A percentile compares a stretch with the other conserved stretches of the same genome.
phyloP scores from a whole-genome alignment of 495 filamentous ascomycete species.

The Aspergillus sclerotioniger region DNA sequence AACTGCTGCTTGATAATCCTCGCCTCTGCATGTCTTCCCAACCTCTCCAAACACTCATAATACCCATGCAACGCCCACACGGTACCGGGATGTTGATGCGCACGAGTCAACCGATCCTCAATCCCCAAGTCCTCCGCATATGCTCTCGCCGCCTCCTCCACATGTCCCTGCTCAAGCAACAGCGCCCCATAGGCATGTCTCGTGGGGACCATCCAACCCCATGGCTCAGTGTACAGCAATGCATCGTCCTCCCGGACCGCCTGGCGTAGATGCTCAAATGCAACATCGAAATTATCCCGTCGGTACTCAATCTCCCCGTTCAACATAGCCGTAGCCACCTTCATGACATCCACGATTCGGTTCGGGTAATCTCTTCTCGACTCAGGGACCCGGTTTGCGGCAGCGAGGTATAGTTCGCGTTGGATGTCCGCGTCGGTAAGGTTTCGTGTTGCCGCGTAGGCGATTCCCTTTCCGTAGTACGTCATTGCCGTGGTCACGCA shows the following conservation, averaged over 20 bases:
- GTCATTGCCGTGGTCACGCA: constrained; percentile 54
- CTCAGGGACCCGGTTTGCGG: not conserved
- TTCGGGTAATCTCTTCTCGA: constrained; percentile 18
- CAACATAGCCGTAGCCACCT: constrained; percentile 59
- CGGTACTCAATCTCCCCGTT: constrained; percentile 68
- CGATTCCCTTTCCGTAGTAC: constrained; percentile 59
- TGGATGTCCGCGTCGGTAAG: constrained; percentile 2
- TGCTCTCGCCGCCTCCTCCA: not conserved
- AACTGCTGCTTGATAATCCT: not conserved
- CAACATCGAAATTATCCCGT: constrained; percentile 48
- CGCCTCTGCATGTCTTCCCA: not conserved
- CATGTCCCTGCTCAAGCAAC: not conserved
- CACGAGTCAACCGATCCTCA: constrained; percentile 3
- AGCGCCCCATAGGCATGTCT: not conserved
- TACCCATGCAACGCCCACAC: constrained; percentile 7
- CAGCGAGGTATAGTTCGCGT: not conserved
- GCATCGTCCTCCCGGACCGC: not conserved
- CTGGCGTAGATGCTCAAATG: constrained; percentile 35
- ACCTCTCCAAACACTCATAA: constrained; percentile 2
- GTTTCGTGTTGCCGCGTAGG: constrained; percentile 34
- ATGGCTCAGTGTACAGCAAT: not conserved
- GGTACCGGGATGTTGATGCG: not conserved
- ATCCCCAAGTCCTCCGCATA: not conserved
- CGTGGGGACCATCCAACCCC: not conserved
- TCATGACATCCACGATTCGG: constrained; percentile 54